These are phyloP conservation scores for Microcyclosporella mali DNA, from an alignment of 2,329 filamentous ascomycete species.

Conservation along the genomic window DNA sequence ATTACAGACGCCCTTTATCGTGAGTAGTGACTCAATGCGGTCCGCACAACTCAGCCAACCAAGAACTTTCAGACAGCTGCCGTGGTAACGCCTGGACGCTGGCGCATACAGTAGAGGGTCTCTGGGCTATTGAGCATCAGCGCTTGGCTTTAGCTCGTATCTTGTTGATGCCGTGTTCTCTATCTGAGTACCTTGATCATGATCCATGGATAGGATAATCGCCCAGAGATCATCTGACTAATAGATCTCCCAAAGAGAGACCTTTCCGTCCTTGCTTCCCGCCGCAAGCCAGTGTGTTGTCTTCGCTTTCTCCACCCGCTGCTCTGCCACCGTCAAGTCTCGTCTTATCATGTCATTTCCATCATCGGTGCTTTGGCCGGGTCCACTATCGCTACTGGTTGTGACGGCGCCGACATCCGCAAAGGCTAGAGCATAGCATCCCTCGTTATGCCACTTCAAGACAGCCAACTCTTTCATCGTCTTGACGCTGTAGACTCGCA, in stretches of 20 bases:
- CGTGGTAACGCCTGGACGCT: no score
- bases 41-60: no score
- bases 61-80: no score
- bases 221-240: no score
- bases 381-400: not conserved
- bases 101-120: no score
- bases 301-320: constrained; percentile 51
- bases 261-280: constrained; percentile 89
- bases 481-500: constrained; percentile 71
- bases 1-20: no score
- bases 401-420: constrained; percentile 36
- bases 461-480: constrained; percentile 83
- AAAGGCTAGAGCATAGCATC: constrained; percentile 77
- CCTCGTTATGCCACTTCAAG: constrained; percentile 87
- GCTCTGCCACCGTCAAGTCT: constrained; percentile 28
- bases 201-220: no score
- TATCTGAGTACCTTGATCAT: no score
- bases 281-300: constrained; percentile 81
- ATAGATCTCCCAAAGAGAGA: constrained; percentile 94
- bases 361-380: not conserved
- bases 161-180: no score
- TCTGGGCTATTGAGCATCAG: no score
- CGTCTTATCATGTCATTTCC: constrained; percentile 2
- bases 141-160: no score
- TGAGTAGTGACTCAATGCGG: no score